A percentile compares a stretch with the other conserved stretches of the same genome.
Evolutionary conservation across 805 yeast species (phyloP).

Genomic region (Hanseniaspora guilliermondii): DNA sequence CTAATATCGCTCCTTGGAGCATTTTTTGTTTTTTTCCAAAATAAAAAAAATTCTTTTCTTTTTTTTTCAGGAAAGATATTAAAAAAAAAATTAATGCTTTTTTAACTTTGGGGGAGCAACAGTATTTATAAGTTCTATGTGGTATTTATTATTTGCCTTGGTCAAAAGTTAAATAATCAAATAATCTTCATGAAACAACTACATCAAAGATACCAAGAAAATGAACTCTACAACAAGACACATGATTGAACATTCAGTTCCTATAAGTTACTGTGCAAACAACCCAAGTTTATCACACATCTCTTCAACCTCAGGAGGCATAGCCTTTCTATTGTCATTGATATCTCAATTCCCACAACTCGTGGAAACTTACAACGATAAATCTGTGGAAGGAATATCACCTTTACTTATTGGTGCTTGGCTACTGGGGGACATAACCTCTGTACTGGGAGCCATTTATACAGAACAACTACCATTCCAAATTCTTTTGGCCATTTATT

Average conservation of each 20-base stretch:
- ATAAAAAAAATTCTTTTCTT: too few relatives aligned
- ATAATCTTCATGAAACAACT: too few relatives aligned
- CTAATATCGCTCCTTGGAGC: too few relatives aligned
- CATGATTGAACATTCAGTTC: background rate
- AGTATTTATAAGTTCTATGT: too few relatives aligned
- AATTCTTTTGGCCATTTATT: conserved; percentile 56
- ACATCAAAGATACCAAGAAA: too few relatives aligned
- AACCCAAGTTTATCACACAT: conserved; percentile 22
- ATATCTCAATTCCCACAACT: conserved; percentile 47
- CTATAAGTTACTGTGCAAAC: conserved; percentile 5
- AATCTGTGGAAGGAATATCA: conserved; percentile 50
- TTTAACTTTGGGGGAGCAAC: too few relatives aligned
- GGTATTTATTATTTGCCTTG: too few relatives aligned
- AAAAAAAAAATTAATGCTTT: too few relatives aligned
- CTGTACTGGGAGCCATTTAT: conserved; percentile 56
- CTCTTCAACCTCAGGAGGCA: conserved; percentile 32
- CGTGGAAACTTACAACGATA: conserved; percentile 41
- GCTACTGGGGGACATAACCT: conserved; percentile 36
- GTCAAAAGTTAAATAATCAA: too few relatives aligned
- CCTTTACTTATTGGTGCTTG: conserved; percentile 39
- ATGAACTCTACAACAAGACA: background rate
- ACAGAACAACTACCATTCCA: conserved; percentile 78
- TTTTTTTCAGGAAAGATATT: too few relatives aligned
- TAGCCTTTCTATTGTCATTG: conserved; percentile 35
- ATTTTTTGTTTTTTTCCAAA: too few relatives aligned